These are phyloP conservation scores for Zymoseptoria ardabiliae DNA, from an alignment of 2,329 filamentous ascomycete genomes.

Conservation along the genomic window DNA sequence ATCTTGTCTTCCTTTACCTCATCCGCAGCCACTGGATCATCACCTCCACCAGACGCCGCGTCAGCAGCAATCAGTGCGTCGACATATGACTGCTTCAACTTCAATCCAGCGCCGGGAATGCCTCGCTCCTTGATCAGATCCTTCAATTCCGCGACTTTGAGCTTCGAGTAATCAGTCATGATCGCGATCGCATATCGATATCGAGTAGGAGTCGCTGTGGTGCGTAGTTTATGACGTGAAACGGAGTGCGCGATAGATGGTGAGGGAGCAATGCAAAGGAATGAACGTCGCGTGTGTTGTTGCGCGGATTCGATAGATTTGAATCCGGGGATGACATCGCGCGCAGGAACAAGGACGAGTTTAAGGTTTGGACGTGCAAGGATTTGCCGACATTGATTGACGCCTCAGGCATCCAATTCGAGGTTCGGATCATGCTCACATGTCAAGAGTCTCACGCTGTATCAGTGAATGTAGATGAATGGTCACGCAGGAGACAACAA, in stretches of 20 bases:
- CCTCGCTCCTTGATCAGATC: conserved; percentile 40
- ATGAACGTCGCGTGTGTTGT: background rate
- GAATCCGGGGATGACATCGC: background rate
- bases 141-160: conserved; percentile 42
- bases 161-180: conserved; percentile 38
- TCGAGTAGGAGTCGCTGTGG: background rate
- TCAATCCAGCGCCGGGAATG: conserved; percentile 40
- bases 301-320: background rate
- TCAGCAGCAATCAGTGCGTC: conserved; percentile 37
- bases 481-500: background rate
- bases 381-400: background rate
- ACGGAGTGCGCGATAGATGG: background rate
- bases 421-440: background rate
- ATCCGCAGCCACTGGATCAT: conserved; percentile 2
- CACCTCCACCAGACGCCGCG: conserved; percentile 12
- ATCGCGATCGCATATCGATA: background rate
- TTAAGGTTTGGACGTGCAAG: background rate
- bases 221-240: background rate
- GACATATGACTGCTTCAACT: conserved; percentile 42
- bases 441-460: too few relatives aligned
- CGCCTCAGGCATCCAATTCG: background rate
- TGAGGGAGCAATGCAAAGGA: background rate
- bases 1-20: conserved; percentile 5
- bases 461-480: too few relatives aligned
- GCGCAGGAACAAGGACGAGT: background rate